Evolutionary conservation across 2,329 filamentous ascomycete species (phyloP).

Genomic region (Colletotrichum falcatum): DNA sequence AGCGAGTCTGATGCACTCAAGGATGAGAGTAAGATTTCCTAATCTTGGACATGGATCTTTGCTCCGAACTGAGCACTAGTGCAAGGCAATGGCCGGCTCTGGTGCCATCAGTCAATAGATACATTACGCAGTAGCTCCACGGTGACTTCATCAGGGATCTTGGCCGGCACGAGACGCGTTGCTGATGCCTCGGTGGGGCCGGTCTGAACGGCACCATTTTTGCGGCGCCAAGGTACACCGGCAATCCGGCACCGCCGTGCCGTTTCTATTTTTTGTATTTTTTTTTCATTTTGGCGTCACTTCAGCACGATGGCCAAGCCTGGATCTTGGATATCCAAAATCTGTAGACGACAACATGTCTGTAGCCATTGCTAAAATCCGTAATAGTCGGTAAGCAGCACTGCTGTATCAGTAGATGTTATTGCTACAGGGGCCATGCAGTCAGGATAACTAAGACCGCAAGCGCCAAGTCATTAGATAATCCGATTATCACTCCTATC

Average conservation of each 20-base stretch:
- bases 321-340: background rate
- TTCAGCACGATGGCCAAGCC: background rate
- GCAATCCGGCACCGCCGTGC: slow-evolving; percentile 25
- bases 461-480: background rate
- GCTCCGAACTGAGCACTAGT: no score
- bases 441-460: no score
- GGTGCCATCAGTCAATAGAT: slow-evolving; percentile 3
- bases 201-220: slow-evolving; percentile 9
- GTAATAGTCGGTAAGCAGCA: background rate
- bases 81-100: background rate
- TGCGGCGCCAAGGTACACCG: slow-evolving; percentile 34
- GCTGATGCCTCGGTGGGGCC: slow-evolving; percentile 12
- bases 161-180: slow-evolving; percentile 30
- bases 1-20: slow-evolving; percentile 23
- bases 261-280: background rate
- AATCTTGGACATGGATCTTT: no score
- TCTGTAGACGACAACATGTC: background rate
- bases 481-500: background rate
- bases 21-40: slow-evolving; percentile 9
- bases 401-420: background rate
- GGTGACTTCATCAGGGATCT: slow-evolving; percentile 35
- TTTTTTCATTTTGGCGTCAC: background rate
- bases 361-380: background rate
- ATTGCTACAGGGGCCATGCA: no score
- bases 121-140: slow-evolving; percentile 8